Conservation (phyloP, 352 stramenopile genomes). For the Paralagenidium karlingii region DNA sequence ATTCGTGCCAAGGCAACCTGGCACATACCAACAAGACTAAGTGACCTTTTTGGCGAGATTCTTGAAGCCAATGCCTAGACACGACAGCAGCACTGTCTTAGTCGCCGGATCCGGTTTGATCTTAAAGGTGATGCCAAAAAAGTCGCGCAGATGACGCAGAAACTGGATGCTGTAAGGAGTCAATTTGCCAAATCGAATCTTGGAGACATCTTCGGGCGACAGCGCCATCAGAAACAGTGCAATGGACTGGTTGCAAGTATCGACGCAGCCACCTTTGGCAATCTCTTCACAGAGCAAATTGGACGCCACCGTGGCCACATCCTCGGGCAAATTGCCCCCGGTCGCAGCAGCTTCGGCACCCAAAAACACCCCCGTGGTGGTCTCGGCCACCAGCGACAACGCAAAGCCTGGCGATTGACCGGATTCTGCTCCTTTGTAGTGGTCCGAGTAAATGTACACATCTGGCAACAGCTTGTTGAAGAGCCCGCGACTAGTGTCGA, state of each 20-base stretch:
- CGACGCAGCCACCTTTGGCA: slow-evolving; percentile 84
- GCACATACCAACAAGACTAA: too few species aligned
- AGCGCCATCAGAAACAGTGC: slow-evolving; percentile 97
- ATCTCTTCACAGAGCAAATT: slow-evolving; percentile 96
- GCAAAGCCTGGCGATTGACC: slow-evolving; percentile 87
- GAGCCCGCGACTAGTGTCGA: slow-evolving; percentile 91
- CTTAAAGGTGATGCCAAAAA: slow-evolving; percentile 91
- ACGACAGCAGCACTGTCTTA: slow-evolving; percentile 89
- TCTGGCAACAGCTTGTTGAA: slow-evolving; percentile 98
- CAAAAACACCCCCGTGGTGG: slow-evolving; percentile 92
- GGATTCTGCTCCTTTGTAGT: slow-evolving; percentile 89
- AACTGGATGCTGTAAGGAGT: slow-evolving; percentile 74
- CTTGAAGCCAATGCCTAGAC: slow-evolving; percentile 91
- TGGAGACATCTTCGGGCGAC: slow-evolving; percentile 96
- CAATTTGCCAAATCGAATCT: slow-evolving; percentile 84
- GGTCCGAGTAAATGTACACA: slow-evolving; percentile 99
- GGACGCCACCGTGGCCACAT: slow-evolving; percentile 89
- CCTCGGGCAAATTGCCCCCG: slow-evolving; percentile 88
- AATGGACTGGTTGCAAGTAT: slow-evolving; percentile 93
- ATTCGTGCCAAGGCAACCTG: too few species aligned
- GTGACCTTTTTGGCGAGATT: slow-evolving; percentile 93
- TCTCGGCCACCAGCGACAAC: slow-evolving; percentile 93
- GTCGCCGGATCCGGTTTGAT: slow-evolving; percentile 83
- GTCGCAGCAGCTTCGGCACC: slow-evolving; percentile 85
- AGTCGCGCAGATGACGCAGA: slow-evolving; percentile 84